Conservation (phyloP, 495 filamentous ascomycete species). For the Letharia lupina region DNA sequence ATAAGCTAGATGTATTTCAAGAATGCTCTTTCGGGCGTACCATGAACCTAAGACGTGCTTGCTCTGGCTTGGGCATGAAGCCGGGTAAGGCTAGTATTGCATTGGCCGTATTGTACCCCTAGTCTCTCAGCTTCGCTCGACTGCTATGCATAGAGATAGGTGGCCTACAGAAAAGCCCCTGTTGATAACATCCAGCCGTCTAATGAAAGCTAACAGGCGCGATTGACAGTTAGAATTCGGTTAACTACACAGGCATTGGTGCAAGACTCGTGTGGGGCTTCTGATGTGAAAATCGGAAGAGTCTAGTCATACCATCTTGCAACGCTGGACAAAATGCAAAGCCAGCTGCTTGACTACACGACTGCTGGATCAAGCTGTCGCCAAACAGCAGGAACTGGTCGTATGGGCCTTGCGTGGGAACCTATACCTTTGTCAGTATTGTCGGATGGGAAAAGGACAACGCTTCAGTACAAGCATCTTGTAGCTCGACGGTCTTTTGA, state of each 20-base stretch:
- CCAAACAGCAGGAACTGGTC: constrained; percentile 75
- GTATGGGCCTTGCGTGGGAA: constrained; percentile 31
- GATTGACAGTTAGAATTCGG: neutral
- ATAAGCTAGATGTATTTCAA: neutral
- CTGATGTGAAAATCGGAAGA: neutral
- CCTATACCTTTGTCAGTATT: neutral
- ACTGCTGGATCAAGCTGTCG: constrained; percentile 67
- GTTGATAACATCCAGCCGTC: constrained; percentile 60
- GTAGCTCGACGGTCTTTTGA: neutral
- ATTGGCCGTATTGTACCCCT: constrained; percentile 65
- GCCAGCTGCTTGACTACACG: constrained; percentile 47
- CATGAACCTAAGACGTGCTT: constrained; percentile 55
- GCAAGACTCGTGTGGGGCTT: constrained; percentile 7
- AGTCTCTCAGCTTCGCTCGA: neutral
- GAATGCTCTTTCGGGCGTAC: constrained; percentile 37
- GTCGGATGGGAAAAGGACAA: neutral
- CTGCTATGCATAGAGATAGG: neutral
- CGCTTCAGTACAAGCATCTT: neutral
- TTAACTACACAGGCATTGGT: neutral
- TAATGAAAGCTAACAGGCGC: constrained; percentile 44
- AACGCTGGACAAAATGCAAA: constrained; percentile 67
- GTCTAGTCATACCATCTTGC: constrained; percentile 47
- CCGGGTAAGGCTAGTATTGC: constrained; percentile 50
- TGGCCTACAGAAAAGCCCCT: constrained; percentile 42
- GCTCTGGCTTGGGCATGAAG: constrained; percentile 48